Evolutionary conservation across 768 basidiomycete species (phyloP), one percentile per base, ranked within the genome.

Genomic region (Boletus reticuloceps): DNA sequence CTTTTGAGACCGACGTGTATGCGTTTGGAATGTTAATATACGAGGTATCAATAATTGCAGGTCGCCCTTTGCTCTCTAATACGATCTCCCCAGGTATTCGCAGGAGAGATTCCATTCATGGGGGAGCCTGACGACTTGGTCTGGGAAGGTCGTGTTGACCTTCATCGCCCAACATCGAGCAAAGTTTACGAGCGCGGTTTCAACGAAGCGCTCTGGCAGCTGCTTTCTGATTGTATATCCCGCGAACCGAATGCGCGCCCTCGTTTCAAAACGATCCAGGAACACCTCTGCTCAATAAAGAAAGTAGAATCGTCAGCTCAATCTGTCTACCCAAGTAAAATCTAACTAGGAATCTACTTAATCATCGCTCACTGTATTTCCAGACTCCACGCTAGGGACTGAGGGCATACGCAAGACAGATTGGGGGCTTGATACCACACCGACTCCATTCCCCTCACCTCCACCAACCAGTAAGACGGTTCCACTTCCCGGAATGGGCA

Each of bases 1-100:
- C 69, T 5, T 54, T 53, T 19, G 62, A 51, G 11, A 59, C 64
- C 5, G 71, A 72, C 39, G 54, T 70, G 2, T 72, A 64, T 65
- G 65, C 71, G 5, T 72, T 71, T 44, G 71, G 62, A 10, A 72
- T 71, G 64, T 58, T 66, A 4, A 61, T 65, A 11, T 58, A 70
- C 13, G 66, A 72, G 57, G 71, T 69, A 9, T 29, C 9, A 9
- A 9, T 29, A 29, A 9, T 29, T 29, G 9, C 29, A 29, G 9
- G 29, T 29, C 29, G 29, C 29, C 7, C 1, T 29, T 29, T 8
- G 9, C 29, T 29, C 8, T 29, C 42, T 53, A 31, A 54, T 13
- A 17, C 13, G 5, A 29, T 19, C 14, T 54, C 19, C 12, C 16
- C 31, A 61, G 60, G 52, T 51, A 10, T 58, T 61, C 42, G 36